Evolutionary conservation across 2,329 filamentous ascomycete species (phyloP).

Genomic region (Clonostachys chloroleuca): DNA sequence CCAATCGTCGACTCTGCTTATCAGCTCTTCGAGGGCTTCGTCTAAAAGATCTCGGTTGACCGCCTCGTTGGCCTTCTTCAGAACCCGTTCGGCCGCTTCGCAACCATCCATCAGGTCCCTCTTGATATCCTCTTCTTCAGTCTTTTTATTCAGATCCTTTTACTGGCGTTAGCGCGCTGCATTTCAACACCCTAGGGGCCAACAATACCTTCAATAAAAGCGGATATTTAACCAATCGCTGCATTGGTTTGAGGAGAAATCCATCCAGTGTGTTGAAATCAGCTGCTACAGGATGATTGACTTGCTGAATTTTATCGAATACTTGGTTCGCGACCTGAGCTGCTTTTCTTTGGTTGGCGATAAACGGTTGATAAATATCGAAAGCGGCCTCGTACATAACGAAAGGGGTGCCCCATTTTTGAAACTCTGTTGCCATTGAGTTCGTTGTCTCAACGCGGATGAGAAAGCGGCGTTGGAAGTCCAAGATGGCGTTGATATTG

Average conservation of each 20-base stretch:
- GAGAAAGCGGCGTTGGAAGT: slow-evolving; percentile 91
- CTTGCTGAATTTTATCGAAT: slow-evolving; percentile 79
- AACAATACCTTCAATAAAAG: slow-evolving; percentile 71
- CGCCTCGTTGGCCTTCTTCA: slow-evolving; percentile 83
- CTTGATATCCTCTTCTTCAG: slow-evolving; percentile 66
- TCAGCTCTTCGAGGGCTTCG: slow-evolving; percentile 79
- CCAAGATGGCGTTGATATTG: slow-evolving; percentile 90
- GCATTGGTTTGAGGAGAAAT: slow-evolving; percentile 94
- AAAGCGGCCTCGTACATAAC: slow-evolving; percentile 81
- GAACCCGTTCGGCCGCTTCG: slow-evolving; percentile 74
- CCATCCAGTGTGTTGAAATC: slow-evolving; percentile 85
- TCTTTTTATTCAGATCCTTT: slow-evolving; percentile 83
- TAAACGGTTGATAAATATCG: slow-evolving; percentile 92
- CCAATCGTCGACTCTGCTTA: slow-evolving; percentile 88
- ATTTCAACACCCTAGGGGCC: not conserved
- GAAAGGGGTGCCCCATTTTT: slow-evolving; percentile 96
- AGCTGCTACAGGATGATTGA: slow-evolving; percentile 75
- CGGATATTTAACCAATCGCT: slow-evolving; percentile 91
- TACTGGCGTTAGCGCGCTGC: slow-evolving; percentile 1
- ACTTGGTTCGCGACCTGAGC: slow-evolving; percentile 78
- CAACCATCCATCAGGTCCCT: slow-evolving; percentile 73
- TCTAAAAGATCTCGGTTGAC: slow-evolving; percentile 83
- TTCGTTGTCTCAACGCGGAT: slow-evolving; percentile 97
- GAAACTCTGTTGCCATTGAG: slow-evolving; percentile 67
- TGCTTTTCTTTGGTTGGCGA: slow-evolving; percentile 91